Evolutionary conservation across 1,284 basidiomycete species (phyloP), one percentile per base, ranked within the genome.

Genomic region (Leccinum holopus): DNA sequence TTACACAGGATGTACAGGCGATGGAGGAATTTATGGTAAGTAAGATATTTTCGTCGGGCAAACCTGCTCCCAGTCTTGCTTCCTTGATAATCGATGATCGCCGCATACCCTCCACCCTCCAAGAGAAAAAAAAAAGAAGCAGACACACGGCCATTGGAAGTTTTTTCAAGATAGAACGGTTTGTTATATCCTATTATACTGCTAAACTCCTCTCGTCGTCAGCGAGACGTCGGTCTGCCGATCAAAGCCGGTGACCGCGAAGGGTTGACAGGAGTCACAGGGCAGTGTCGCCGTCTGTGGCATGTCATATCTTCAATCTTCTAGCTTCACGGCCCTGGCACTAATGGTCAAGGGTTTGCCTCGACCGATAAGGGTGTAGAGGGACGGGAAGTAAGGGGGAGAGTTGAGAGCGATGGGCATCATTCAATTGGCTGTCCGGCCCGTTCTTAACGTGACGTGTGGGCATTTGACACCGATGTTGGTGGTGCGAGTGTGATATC

Each of bases 281-380:
- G 44, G 18, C 44, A 47, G 37, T 39, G 55, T 83, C 77, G 3
- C 82, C 82, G 61, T 84, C 82, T 11, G 82, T 82, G 25, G 81
- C 78, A 51, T 79, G 78, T 18, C 81, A 47, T 18, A 18, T 18
- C 44, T 11, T 47, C 44, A 47, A 47, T 11, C n/a, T 47, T 18
- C 44, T 47, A n/a, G 41, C 44, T 21, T 47, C 44, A 47, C 78
- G 39, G 74, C 68, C 0, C 64, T 64, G 5, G 70, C 71, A 5
- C 79, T 78, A 35, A 74, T 59, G 28, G 81, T 67, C 83, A 82
- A 84, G 6, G 74, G 65, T 65, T 80, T 82, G 35, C 72, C 67
- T 65, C 75, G 77, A 66, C 82, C 82, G 44, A 82, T 72, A 10
- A 78, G 72, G 41, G 71, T 73, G 65, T 83, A 83, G 44, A 84